A percentile compares a stretch with the other conserved stretches of the same genome.
Conservation (phyloP, 805 yeast species). For the Candida krabiensis region DNA sequence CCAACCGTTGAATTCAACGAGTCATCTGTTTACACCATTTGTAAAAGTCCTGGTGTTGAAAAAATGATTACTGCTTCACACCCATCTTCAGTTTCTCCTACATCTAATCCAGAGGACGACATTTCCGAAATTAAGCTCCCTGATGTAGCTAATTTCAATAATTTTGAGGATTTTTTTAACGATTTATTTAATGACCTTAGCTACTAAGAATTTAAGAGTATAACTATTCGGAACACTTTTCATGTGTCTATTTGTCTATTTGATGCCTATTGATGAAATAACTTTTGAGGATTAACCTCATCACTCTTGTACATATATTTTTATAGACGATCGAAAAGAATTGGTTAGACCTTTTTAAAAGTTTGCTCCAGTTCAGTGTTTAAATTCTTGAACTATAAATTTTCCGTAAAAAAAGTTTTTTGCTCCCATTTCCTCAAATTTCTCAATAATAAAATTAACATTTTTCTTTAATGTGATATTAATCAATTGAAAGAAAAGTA, state of each 20-base stretch:
- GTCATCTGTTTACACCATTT: neutral
- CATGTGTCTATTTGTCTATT: too few species aligned
- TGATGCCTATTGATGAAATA: too few species aligned
- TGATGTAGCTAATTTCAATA: conserved; percentile 48
- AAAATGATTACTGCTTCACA: neutral
- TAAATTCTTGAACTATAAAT: neutral
- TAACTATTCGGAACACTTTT: too few species aligned
- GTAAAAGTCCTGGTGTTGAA: conserved; percentile 1
- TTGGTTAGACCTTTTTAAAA: too few species aligned
- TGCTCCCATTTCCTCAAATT: conserved; percentile 7
- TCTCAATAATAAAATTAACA: conserved; percentile 1
- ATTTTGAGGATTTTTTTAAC: conserved; percentile 58
- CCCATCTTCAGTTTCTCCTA: conserved; percentile 7
- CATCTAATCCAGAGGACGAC: conserved; percentile 7
- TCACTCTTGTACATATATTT: too few species aligned
- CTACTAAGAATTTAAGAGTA: conserved; percentile 2
- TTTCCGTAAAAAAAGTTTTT: conserved; percentile 6
- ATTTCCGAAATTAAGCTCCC: conserved; percentile 30
- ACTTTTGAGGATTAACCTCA: too few species aligned
- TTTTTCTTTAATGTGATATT: neutral
- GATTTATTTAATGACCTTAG: conserved; percentile 32
- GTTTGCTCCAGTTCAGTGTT: too few species aligned
- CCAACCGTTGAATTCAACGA: neutral
- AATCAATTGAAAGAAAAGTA: too few species aligned
- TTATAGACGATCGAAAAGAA: too few species aligned